Conservation (phyloP, 352 stramenopile species). For the Globisporangium alternatum region DNA sequence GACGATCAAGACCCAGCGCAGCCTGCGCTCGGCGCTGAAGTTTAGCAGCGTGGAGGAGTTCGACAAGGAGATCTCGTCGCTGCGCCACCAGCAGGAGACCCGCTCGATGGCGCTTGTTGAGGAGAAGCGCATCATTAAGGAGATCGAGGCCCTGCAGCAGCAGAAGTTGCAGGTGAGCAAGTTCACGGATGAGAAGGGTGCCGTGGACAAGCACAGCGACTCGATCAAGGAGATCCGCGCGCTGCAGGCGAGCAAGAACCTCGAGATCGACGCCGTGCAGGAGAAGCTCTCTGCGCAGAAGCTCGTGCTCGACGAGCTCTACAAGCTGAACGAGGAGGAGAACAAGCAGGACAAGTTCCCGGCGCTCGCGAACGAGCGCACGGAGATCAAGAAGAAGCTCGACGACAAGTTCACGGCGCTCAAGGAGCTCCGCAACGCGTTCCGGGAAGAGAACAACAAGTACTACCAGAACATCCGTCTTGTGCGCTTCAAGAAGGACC, state of each 20-base stretch:
- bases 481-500: slow-evolving; percentile 82
- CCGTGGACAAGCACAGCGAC: slow-evolving; percentile 81
- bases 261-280: slow-evolving; percentile 92
- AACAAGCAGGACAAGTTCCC: slow-evolving; percentile 86
- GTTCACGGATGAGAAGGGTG: slow-evolving; percentile 76
- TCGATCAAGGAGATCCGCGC: slow-evolving; percentile 74
- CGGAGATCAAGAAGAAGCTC: slow-evolving; percentile 90
- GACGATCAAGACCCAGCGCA: slow-evolving; percentile 68
- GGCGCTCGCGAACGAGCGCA: slow-evolving; percentile 80
- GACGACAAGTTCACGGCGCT: slow-evolving; percentile 87
- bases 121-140: slow-evolving; percentile 97
- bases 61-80: slow-evolving; percentile 86
- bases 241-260: slow-evolving; percentile 89
- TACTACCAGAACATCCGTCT: slow-evolving; percentile 92
- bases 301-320: slow-evolving; percentile 85
- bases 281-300: slow-evolving; percentile 91
- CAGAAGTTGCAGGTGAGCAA: slow-evolving; percentile 89
- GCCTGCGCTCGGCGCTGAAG: slow-evolving; percentile 67
- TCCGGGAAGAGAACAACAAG: slow-evolving; percentile 93
- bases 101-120: slow-evolving; percentile 95
- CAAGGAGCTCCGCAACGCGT: slow-evolving; percentile 86
- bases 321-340: slow-evolving; percentile 88
- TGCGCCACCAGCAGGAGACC: slow-evolving; percentile 93
- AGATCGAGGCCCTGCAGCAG: slow-evolving; percentile 91
- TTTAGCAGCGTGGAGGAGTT: slow-evolving; percentile 90